Base-by-base conservation (phyloP, 2,329 filamentous ascomycete genomes). In the Penicillium sp. region DNA sequence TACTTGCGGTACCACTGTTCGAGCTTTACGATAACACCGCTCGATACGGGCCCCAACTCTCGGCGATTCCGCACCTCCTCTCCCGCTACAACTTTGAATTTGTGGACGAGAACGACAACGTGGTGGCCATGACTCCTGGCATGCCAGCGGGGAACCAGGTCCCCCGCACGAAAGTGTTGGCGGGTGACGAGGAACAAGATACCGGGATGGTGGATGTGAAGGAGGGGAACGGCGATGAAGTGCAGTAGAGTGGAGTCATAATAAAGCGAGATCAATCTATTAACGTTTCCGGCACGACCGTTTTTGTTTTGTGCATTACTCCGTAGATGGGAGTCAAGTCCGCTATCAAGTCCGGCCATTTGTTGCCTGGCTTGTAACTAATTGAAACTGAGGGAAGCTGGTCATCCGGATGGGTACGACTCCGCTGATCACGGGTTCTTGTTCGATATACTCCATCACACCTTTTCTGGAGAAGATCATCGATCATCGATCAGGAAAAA, bases 61-160 rank as follows among this genome's bases (percentile, higher is more conserved):
- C 92, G 1, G 94, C 94, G 1, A 97, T 99, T 52, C 94, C 94
- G 0, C 94, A 99, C 72, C 83, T 97, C 4, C 84, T 99, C 10
- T 96, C 92, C 60, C 84, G 92, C 51, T 99, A 97, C 78, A 95
- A 97, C 76, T 97, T 97, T 71, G 92, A 99, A 71, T 97, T 96
- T 66, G 89, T 97, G 40, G 91, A 99, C 72, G 94, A 99, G 76
- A 83, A 91, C 45, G 93, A 92, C 55, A 88, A 95, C 52, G 87
- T 96, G 6, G 90, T 93, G 19, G 91, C 92, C 2, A 82, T 87
- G 24, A 97, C 92, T 3, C 92, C 92, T 0, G 91, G 92, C 5
- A 81, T 84, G 2, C 83, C 82, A 1, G 79, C 84, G 8, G 81
- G 80, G n/a, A 68, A 71, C 14, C 83, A 84, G 56, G 78, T 83